Base-by-base conservation (phyloP, 805 yeast species). In the Yamadazyma scolyti region DNA sequence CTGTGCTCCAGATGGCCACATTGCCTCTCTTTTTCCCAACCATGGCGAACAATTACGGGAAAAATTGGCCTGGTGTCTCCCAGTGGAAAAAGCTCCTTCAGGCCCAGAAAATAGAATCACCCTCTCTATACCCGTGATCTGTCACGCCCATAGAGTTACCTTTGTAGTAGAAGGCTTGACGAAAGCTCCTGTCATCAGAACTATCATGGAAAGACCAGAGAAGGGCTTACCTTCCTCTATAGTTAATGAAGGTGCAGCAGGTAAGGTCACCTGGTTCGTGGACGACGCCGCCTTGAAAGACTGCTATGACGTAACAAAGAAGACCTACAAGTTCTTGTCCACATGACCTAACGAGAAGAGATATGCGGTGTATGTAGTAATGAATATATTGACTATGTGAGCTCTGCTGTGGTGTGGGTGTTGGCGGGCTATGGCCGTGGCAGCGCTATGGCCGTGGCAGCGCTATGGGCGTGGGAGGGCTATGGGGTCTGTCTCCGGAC, bases 1-100 rank as follows among this genome's bases (percentile, higher is more conserved):
- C 16, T 90, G 97, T 68, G 98, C 98, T 1, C 97, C 97, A 3
- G 98, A 90, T 58, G 98, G 98, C 14, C 98, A 90, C 58, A 85
- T 87, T 51, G 96, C 96, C 31, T 87, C 95, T n/a, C 72, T 90
- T 34, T 90, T 90, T 68, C 98, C 98, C 14, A 82, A 82, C 53
- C 93, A 85, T 50, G 71, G 71, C 21, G 93, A 85, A 45, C 82
- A 84, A 34, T 66, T 90, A 43, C 73, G 97, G 52, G 98, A 90
- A 56, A 75, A 81, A 40, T 73, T 82, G 45, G 97, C 97, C 1
- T 90, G 97, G 97, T 89, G 89, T 42, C 83, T 86, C 16, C 95
- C 97, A 1, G 94, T 90, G 6, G 82, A 77, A 41, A 82, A 87
- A 37, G 95, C 97, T 1, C 97, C 98, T 25, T 72, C 77, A 43